Base-by-base conservation (phyloP, 306 rosid genomes). In the Sicyos baderoa region DNA sequence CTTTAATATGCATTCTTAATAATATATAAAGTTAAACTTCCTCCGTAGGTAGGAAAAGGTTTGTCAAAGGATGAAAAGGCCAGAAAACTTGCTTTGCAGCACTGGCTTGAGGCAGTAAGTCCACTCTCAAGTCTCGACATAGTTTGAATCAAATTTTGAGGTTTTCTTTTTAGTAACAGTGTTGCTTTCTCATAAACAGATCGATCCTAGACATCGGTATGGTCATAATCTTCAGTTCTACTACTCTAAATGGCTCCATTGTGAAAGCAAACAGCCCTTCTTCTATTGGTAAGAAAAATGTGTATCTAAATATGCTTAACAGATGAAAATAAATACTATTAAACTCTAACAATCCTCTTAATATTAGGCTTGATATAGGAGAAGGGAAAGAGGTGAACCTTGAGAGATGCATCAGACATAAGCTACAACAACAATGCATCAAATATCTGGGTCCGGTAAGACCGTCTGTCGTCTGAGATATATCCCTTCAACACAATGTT, bases 61-160 rank as follows among this genome's bases (percentile, higher is more conserved):
- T 79, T 91, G 74, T 91, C 91, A 17, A 88, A 88, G 81, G 97
- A 88, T 71, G 71, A 70, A 70, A 91, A 74, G 70, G 97, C 97
- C 52, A 85, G 84, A 6, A 91, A 91, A 75, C 96, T 91, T 72
- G 96, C 97, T 47, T 79, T 91, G 76, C 94, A 88, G 78, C 97
- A 91, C 40, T 88, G 96, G 97, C 84, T 91, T 54, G 97, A 91
- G 81, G 97, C 97, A 68, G 96, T 86, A 86, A 83, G 94, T 86
- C n/a, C 62, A 49, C 50, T 42, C 52, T 13, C 3, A 25, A 25
- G 29, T 25, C 29, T 25, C 47, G 6, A 71, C 16, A 63, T 61
- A 40, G 63, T 49, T 54, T 48, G 47, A 70, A 58, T 48, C 65
- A 72, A 51, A 68, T 7, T 37, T 65, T 10, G 12, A 25, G 6